Evolutionary conservation across 139 green algal species (phyloP).

Genomic region (Gonium pectorale): DNA sequence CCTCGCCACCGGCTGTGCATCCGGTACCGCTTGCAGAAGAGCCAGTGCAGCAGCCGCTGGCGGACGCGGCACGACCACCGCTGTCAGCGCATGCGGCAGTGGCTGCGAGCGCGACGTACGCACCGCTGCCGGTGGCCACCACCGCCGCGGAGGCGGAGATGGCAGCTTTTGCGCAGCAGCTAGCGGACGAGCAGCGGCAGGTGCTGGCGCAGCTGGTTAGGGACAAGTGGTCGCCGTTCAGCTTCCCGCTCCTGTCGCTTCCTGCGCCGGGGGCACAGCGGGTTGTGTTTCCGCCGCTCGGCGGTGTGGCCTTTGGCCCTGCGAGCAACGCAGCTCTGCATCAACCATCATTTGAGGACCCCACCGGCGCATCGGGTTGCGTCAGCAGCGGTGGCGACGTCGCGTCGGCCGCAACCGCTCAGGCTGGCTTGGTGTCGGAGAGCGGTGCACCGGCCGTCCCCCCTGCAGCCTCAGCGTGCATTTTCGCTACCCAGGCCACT

Average conservation of each 20-base stretch:
- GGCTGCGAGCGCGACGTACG: no score
- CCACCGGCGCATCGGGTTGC: neutral
- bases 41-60: no score
- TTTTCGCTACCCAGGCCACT: no score
- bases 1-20: no score
- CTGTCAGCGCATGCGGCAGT: neutral
- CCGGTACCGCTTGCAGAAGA: no score
- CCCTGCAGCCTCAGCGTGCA: no score
- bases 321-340: neutral
- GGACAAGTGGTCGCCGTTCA: slow-evolving; percentile 44
- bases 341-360: neutral
- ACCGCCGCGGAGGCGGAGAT: slow-evolving; percentile 24
- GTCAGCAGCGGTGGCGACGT: neutral
- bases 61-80: no score
- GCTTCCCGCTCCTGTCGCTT: slow-evolving; percentile 5
- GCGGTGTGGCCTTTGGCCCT: neutral
- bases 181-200: neutral
- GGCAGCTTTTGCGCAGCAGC: slow-evolving; percentile 17
- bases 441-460: no score
- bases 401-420: neutral
- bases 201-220: slow-evolving; percentile 24
- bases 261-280: neutral
- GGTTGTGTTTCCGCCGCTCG: neutral
- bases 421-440: no score
- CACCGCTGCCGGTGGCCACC: slow-evolving; percentile 5